Evolutionary conservation across 805 yeast species (phyloP).

Genomic region (Torulaspora gathmanii): DNA sequence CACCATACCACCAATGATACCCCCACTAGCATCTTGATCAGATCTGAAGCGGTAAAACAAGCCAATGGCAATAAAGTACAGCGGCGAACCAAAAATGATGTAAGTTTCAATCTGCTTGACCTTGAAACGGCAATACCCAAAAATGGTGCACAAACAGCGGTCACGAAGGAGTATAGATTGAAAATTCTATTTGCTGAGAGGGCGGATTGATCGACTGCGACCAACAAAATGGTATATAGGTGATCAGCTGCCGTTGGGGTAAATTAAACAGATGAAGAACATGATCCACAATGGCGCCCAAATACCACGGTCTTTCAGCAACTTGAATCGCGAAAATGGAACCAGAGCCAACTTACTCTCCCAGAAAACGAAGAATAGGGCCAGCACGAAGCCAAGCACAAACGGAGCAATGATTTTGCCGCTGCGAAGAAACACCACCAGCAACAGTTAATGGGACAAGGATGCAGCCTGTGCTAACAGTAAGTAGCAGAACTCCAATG

Average conservation of each 20-base stretch:
- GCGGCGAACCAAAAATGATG: conserved; percentile 48
- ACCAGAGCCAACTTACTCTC: conserved; percentile 48
- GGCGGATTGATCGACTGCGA: conserved; percentile 51
- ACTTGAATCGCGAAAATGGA: conserved; percentile 54
- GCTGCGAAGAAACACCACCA: conserved; percentile 46
- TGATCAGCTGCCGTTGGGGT: conserved; percentile 64
- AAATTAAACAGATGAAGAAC: conserved; percentile 47
- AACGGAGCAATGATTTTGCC: conserved; percentile 61
- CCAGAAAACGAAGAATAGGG: conserved; percentile 55
- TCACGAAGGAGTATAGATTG: conserved; percentile 58
- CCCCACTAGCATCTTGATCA: conserved; percentile 42
- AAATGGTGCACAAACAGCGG: conserved; percentile 55
- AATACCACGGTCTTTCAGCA: conserved; percentile 58
- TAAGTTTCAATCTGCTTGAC: conserved; percentile 53
- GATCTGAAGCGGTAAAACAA: conserved; percentile 55
- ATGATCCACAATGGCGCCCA: conserved; percentile 58
- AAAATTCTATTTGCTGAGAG: conserved; percentile 59
- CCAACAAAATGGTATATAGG: conserved; percentile 57
- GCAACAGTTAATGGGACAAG: conserved; percentile 67
- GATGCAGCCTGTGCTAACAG: conserved; percentile 53
- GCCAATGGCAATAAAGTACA: conserved; percentile 47
- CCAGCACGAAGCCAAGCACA: conserved; percentile 48
- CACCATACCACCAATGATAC: conserved; percentile 61
- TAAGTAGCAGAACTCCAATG: conserved; percentile 50
- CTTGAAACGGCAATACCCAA: conserved; percentile 50